Percentiles rank a stretch among this genome's conserved stretches.
Conservation (phyloP, 768 basidiomycete genomes). For the Roridomyces roridus region DNA sequence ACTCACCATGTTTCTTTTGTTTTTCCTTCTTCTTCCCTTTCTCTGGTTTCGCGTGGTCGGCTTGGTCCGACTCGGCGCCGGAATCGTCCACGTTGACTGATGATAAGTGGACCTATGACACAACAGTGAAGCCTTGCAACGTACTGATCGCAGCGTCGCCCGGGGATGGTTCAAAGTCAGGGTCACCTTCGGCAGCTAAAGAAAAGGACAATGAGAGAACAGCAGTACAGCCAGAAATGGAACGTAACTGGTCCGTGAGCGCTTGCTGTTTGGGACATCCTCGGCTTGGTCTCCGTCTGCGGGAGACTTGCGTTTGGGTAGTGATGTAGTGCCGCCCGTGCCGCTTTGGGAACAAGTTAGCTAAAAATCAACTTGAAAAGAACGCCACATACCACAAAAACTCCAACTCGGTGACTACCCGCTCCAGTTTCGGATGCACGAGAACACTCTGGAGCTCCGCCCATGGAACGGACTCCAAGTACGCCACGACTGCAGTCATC, state of each 20-base stretch:
- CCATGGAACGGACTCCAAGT: too few species aligned
- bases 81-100: slow-evolving; percentile 6
- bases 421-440: too few species aligned
- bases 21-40: too few species aligned
- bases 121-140: slow-evolving; percentile 2
- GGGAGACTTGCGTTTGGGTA: slow-evolving; percentile 4
- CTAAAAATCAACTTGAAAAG: neutral
- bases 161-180: neutral
- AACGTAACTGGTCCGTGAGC: slow-evolving; percentile 1
- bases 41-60: too few species aligned
- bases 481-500: slow-evolving; percentile 2
- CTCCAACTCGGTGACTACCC: too few species aligned
- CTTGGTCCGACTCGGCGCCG: too few species aligned
- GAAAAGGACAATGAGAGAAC: slow-evolving; percentile 1
- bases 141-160: neutral
- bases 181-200: neutral
- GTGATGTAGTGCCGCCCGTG: neutral
- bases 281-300: neutral
- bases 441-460: too few species aligned
- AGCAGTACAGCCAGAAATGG: slow-evolving; percentile 2
- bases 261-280: neutral
- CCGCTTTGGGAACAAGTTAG: neutral
- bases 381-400: neutral
- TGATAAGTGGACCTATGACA: neutral
- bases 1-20: too few species aligned